These are phyloP conservation scores for Pinus albicaulis DNA, from an alignment of 75 land plant species.

Conservation along the genomic window DNA sequence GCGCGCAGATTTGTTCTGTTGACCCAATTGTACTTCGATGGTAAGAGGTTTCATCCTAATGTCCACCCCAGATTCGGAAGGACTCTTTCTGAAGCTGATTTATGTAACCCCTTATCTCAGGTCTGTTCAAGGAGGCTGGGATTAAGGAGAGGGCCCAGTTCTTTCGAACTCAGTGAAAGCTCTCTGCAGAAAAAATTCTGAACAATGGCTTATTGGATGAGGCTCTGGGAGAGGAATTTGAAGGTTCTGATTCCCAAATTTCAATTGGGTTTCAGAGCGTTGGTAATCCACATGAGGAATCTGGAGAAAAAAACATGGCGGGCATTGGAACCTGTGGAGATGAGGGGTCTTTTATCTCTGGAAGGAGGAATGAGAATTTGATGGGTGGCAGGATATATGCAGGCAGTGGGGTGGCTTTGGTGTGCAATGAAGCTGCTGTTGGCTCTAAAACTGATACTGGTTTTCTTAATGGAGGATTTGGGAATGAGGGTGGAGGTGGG, in stretches of 20 bases:
- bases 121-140: neutral
- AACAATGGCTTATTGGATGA: constrained; percentile 11
- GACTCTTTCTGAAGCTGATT: constrained; percentile 12
- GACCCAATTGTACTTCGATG: too few relatives aligned
- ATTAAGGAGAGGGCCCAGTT: too few relatives aligned
- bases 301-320: neutral
- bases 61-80: too few relatives aligned
- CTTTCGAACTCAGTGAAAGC: neutral
- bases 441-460: neutral
- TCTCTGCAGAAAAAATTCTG: neutral
- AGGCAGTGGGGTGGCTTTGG: neutral
- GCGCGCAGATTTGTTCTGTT: too few relatives aligned
- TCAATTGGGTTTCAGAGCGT: too few relatives aligned
- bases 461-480: neutral
- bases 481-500: constrained; percentile 10
- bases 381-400: neutral
- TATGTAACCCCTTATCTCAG: neutral
- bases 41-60: too few relatives aligned
- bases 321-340: neutral
- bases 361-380: too few relatives aligned
- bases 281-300: too few relatives aligned
- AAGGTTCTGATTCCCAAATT: too few relatives aligned
- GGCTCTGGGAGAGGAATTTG: neutral
- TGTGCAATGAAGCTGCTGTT: neutral
- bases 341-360: too few relatives aligned